Evolutionary conservation across 148 eudicot genomes (phyloP).

Genomic region (Cornus florida): DNA sequence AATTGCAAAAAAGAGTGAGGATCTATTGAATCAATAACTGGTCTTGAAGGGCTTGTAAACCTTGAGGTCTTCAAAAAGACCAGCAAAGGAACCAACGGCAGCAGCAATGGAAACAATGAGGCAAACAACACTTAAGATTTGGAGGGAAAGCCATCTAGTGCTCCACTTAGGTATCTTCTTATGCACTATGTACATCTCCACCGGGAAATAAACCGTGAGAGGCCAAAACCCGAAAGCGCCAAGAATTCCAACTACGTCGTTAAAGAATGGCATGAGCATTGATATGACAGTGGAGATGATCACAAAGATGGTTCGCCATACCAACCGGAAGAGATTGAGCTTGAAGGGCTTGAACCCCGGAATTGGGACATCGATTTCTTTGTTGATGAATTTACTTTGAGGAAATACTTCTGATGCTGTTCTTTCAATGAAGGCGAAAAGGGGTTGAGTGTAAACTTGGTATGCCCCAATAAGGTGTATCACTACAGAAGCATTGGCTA

Average conservation of each 20-base stretch:
- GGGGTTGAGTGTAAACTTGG: constrained; percentile 43
- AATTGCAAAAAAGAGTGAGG: not conserved
- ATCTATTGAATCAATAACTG: constrained; percentile 10
- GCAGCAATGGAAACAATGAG: constrained; percentile 36
- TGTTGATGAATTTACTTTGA: constrained; percentile 16
- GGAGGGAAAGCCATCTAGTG: constrained; percentile 36
- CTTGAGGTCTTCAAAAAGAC: constrained; percentile 28
- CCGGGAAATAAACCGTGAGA: constrained; percentile 40
- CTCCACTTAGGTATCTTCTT: constrained; percentile 35
- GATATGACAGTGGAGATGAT: constrained; percentile 26
- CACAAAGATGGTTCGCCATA: constrained; percentile 38
- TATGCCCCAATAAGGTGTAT: constrained; percentile 42
- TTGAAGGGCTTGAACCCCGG: constrained; percentile 17
- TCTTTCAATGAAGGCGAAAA: constrained; percentile 29
- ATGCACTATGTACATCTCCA: constrained; percentile 43
- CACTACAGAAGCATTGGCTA: constrained; percentile 36
- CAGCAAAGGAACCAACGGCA: constrained; percentile 34
- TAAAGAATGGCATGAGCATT: constrained; percentile 47
- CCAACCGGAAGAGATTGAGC: constrained; percentile 34
- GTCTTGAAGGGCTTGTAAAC: constrained; percentile 36
- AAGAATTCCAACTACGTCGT: constrained; percentile 43
- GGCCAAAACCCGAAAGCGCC: constrained; percentile 48
- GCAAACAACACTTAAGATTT: constrained; percentile 30
- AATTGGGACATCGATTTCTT: constrained; percentile 22
- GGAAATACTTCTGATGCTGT: constrained; percentile 21